A percentile compares a stretch with the other conserved stretches of the same genome.
phyloP scores from a whole-genome alignment of 352 stramenopile species.

The Paralagenidium karlingii region DNA sequence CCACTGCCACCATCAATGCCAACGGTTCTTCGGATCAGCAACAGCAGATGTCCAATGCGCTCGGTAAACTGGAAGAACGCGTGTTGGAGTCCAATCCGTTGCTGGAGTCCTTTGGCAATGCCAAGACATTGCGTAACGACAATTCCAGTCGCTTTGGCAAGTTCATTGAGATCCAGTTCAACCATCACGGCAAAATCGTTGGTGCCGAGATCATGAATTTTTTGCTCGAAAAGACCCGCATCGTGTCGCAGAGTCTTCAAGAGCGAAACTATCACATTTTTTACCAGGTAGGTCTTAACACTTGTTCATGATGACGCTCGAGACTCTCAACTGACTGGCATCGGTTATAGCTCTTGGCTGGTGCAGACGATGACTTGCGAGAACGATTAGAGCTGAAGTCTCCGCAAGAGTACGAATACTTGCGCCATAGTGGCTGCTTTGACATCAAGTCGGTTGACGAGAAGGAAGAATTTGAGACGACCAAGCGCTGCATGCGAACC shows the following conservation, averaged over 20 bases:
- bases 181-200: conserved; percentile 85
- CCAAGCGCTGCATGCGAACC: conserved; percentile 73
- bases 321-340: background rate
- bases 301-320: background rate
- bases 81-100: conserved; percentile 83
- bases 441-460: conserved; percentile 49
- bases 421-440: conserved; percentile 81
- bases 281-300: conserved; percentile 73
- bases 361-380: conserved; percentile 51
- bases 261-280: conserved; percentile 98
- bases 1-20: no score
- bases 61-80: conserved; percentile 76
- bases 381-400: conserved; percentile 58
- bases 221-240: conserved; percentile 84
- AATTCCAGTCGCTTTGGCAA: conserved; percentile 96
- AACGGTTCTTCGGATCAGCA: conserved; percentile 28
- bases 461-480: conserved; percentile 73
- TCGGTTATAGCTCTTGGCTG: conserved; percentile 47
- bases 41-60: conserved; percentile 79
- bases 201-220: conserved; percentile 87
- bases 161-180: conserved; percentile 96
- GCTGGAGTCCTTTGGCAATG: conserved; percentile 85
- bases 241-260: conserved; percentile 79
- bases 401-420: conserved; percentile 77
- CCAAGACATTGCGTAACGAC: conserved; percentile 94